phyloP scores from a whole-genome alignment of 2,329 filamentous ascomycete genomes.

The Cladosporium cucumerinum region DNA sequence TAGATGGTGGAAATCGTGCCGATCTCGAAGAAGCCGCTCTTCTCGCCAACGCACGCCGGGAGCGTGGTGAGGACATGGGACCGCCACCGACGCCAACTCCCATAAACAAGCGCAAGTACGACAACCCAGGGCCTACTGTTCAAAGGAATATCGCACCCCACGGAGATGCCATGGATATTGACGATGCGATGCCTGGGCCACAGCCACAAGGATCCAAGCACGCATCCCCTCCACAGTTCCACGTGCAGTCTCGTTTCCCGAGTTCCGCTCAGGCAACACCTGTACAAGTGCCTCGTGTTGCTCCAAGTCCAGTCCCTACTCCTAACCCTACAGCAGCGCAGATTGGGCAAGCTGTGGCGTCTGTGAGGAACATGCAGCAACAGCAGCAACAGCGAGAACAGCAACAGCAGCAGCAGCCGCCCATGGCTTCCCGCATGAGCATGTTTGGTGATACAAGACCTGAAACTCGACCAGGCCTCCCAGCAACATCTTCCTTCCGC shows the following conservation, averaged over 20 bases:
- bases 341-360: slow-evolving; percentile 27
- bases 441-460: slow-evolving; percentile 32
- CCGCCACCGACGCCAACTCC: slow-evolving; percentile 49
- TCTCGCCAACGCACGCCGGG: slow-evolving; percentile 41
- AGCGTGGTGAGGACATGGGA: slow-evolving; percentile 46
- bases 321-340: slow-evolving; percentile 23
- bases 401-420: slow-evolving; percentile 23
- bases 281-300: slow-evolving; percentile 27
- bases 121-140: slow-evolving; percentile 37
- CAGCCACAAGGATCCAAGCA: slow-evolving; percentile 32
- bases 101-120: slow-evolving; percentile 47
- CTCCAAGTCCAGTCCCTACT: slow-evolving; percentile 28
- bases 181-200: slow-evolving; percentile 34
- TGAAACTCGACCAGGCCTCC: slow-evolving; percentile 27
- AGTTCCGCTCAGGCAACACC: slow-evolving; percentile 33
- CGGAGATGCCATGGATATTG: slow-evolving; percentile 39
- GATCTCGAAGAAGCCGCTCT: slow-evolving; percentile 43
- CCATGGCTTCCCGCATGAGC: slow-evolving; percentile 30
- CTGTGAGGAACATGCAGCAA: slow-evolving; percentile 17
- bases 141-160: slow-evolving; percentile 46
- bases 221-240: slow-evolving; percentile 36
- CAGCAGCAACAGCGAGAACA: slow-evolving; percentile 5
- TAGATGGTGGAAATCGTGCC: slow-evolving; percentile 40
- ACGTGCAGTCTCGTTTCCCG: slow-evolving; percentile 27
- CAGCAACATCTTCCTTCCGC: slow-evolving; percentile 20